Evolutionary conservation across 2,329 filamentous ascomycete species (phyloP).

Genomic region (Arthrobotrys sphaeroides): DNA sequence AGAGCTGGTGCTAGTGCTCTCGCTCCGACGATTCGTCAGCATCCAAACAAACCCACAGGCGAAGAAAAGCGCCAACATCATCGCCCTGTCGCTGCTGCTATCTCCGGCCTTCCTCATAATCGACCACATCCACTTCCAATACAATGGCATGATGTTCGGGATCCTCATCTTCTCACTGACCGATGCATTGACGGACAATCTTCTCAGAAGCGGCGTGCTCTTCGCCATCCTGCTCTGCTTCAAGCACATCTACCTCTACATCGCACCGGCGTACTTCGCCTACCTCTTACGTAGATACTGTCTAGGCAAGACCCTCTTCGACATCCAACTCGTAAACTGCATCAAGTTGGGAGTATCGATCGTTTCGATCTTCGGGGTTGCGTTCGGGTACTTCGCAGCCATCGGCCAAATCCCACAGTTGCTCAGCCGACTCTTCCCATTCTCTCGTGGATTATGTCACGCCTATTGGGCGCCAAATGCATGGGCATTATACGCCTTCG

Average conservation of each 20-base stretch:
- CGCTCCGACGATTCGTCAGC: conserved; percentile 74
- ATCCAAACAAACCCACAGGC: conserved; percentile 26
- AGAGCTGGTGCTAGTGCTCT: conserved; percentile 84
- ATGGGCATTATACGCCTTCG: conserved; percentile 96
- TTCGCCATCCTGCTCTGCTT: conserved; percentile 89
- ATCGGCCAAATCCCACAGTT: conserved; percentile 87
- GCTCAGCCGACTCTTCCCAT: conserved; percentile 86
- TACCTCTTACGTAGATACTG: conserved; percentile 91
- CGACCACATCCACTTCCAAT: conserved; percentile 98
- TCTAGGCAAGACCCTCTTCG: conserved; percentile 79
- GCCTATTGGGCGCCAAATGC: conserved; percentile 98
- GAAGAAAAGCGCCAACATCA: conserved; percentile 75
- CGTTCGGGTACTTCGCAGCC: conserved; percentile 86
- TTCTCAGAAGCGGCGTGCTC: conserved; percentile 79
- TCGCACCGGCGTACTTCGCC: conserved; percentile 94
- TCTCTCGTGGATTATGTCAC: conserved; percentile 91
- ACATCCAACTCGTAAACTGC: conserved; percentile 79
- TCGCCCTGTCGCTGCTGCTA: conserved; percentile 85
- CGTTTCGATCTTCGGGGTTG: conserved; percentile 74
- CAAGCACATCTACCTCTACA: conserved; percentile 98
- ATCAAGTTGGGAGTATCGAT: conserved; percentile 83
- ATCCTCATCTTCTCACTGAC: conserved; percentile 87
- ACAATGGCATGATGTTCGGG: conserved; percentile 97
- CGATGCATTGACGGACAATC: conserved; percentile 77
- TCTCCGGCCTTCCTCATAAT: conserved; percentile 95